Percentiles rank a stretch among this genome's conserved stretches.
Evolutionary conservation across 345 rosid species (phyloP).

Genomic region (Brassica cretica): DNA sequence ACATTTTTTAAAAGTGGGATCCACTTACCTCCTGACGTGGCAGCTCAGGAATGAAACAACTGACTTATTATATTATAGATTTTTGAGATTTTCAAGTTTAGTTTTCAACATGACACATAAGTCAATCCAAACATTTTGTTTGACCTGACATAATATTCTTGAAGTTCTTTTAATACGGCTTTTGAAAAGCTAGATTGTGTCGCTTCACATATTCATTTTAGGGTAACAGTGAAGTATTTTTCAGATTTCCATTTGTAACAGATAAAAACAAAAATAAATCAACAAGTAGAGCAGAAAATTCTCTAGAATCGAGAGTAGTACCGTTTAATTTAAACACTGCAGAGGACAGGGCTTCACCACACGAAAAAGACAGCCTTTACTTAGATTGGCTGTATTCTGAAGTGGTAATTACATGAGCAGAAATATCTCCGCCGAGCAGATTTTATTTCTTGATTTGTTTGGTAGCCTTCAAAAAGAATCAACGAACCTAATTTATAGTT

Average conservation of each 20-base stretch:
- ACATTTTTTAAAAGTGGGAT: too few species aligned
- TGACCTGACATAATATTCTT: not conserved
- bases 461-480: conserved; percentile 22
- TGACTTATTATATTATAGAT: too few species aligned
- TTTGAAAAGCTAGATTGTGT: not conserved
- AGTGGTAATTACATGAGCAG: conserved; percentile 3
- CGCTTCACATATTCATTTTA: not conserved
- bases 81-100: not conserved
- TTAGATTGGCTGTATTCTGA: not conserved
- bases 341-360: not conserved
- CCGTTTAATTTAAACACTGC: conserved; percentile 1
- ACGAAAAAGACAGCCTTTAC: not conserved
- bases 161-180: not conserved
- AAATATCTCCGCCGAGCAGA: conserved; percentile 26
- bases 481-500: conserved; percentile 31
- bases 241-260: not conserved
- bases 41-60: too few species aligned
- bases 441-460: conserved; percentile 19
- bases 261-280: not conserved
- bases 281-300: not conserved
- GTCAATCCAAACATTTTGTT: not conserved
- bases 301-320: not conserved
- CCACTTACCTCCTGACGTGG: too few species aligned
- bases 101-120: not conserved
- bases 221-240: not conserved